Conservation (phyloP, 2,329 filamentous ascomycete genomes). For the Hypoxylon sp. region DNA sequence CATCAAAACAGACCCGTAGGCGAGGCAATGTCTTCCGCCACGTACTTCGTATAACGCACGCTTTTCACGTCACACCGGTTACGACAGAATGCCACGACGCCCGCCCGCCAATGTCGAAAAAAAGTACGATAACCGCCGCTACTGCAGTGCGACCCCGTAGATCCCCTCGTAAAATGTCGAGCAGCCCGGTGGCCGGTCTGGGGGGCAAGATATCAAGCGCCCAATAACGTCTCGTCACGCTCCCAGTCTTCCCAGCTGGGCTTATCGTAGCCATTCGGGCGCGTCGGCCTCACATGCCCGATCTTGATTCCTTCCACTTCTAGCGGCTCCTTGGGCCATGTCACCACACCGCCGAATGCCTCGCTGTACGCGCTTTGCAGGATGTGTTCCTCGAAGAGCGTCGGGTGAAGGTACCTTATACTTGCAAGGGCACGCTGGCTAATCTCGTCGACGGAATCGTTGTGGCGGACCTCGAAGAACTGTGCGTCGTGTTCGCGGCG, state of each 20-base stretch:
- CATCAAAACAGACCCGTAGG: not conserved
- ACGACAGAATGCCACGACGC: slow-evolving; percentile 35
- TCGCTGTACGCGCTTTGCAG: slow-evolving; percentile 51
- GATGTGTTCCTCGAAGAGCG: slow-evolving; percentile 48
- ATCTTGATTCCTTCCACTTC: slow-evolving; percentile 59
- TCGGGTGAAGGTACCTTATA: slow-evolving; percentile 58
- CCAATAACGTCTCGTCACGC: slow-evolving; percentile 52
- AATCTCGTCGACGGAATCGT: slow-evolving; percentile 70
- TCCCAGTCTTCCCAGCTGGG: slow-evolving; percentile 68
- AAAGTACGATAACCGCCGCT: slow-evolving; percentile 36
- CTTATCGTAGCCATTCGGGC: slow-evolving; percentile 68
- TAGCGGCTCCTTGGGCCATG: slow-evolving; percentile 61
- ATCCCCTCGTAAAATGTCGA: slow-evolving; percentile 21
- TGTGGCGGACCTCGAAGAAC: slow-evolving; percentile 67
- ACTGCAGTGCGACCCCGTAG: slow-evolving; percentile 40
- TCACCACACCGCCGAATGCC: slow-evolving; percentile 56
- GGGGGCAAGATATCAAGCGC: slow-evolving; percentile 25
- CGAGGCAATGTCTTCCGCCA: slow-evolving; percentile 8
- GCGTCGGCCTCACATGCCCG: slow-evolving; percentile 58
- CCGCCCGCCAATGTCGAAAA: slow-evolving; percentile 32
- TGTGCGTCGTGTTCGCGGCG: slow-evolving; percentile 61
- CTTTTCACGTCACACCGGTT: slow-evolving; percentile 21
- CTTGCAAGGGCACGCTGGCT: slow-evolving; percentile 65
- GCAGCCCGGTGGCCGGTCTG: slow-evolving; percentile 2
- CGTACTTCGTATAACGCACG: slow-evolving; percentile 23